Conservation (phyloP, 768 basidiomycete species). For the Agaricus bisporus region DNA sequence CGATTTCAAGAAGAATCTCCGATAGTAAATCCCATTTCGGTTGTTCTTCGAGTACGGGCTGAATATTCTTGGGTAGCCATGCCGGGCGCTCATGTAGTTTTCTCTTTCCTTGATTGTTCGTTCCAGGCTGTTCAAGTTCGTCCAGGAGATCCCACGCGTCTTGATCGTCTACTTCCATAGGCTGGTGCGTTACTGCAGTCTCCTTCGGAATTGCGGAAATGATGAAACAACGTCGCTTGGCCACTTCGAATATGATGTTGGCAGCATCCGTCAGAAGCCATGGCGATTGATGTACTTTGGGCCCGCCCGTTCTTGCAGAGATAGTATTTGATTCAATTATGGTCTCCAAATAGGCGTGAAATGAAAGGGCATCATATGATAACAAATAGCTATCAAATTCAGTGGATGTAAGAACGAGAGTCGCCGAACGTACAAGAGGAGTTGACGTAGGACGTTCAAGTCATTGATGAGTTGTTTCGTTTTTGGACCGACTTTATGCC, state of each 20-base stretch:
- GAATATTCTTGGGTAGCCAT: conserved; percentile 75
- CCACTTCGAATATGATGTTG: conserved; percentile 74
- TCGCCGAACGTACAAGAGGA: conserved; percentile 59
- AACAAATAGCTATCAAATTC: conserved; percentile 63
- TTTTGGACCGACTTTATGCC: conserved; percentile 93
- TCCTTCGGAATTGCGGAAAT: conserved; percentile 26
- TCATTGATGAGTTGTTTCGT: conserved; percentile 91
- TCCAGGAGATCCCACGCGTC: conserved; percentile 74
- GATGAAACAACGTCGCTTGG: conserved; percentile 77
- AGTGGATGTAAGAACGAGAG: not conserved
- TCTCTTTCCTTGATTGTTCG: conserved; percentile 5
- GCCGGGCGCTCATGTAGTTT: conserved; percentile 27
- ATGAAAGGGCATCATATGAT: conserved; percentile 85
- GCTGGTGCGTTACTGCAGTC: conserved; percentile 14
- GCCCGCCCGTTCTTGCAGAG: conserved; percentile 36
- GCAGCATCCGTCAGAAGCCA: conserved; percentile 95
- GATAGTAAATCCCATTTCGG: conserved; percentile 90
- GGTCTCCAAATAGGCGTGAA: conserved; percentile 88
- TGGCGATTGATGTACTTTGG: conserved; percentile 66
- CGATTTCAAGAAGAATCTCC: conserved; percentile 86
- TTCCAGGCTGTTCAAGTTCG: conserved; percentile 37
- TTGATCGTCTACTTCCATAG: conserved; percentile 49
- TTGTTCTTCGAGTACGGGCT: conserved; percentile 86
- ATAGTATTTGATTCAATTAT: conserved; percentile 56
- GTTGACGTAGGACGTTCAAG: conserved; percentile 74